These are phyloP conservation scores for Escallonia herrerae DNA, from an alignment of 129 eudicot genomes.

Conservation along the genomic window DNA sequence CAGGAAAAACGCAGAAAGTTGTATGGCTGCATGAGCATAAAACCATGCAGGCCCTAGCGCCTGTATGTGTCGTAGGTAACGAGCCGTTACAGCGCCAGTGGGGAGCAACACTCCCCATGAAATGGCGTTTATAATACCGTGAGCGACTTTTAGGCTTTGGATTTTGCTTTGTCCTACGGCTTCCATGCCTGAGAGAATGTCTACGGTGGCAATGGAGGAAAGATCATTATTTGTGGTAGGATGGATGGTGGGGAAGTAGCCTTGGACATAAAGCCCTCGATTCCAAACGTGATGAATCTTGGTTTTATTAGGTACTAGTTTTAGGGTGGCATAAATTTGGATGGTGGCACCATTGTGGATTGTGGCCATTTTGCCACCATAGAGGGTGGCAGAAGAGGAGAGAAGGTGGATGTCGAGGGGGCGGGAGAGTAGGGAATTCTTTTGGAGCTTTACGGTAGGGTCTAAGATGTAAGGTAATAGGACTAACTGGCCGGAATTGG, in stretches of 20 bases:
- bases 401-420: conserved; percentile 78
- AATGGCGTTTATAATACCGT: conserved; percentile 58
- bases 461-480: conserved; percentile 74
- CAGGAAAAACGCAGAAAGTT: conserved; percentile 45
- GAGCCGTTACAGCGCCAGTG: conserved; percentile 56
- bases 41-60: conserved; percentile 79
- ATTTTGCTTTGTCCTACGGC: conserved; percentile 29
- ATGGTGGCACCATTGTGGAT: conserved; percentile 68
- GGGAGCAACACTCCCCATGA: conserved; percentile 91
- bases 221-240: conserved; percentile 71
- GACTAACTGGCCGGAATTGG: conserved; percentile 85
- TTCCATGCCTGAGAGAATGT: conserved; percentile 55
- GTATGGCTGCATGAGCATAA: conserved; percentile 80
- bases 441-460: conserved; percentile 68
- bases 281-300: conserved; percentile 78
- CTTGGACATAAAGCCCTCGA: conserved; percentile 87
- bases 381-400: conserved; percentile 66
- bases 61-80: conserved; percentile 68
- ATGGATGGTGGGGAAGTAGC: conserved; percentile 91
- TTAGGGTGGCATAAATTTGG: conserved; percentile 64
- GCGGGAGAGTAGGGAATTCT: conserved; percentile 53
- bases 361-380: conserved; percentile 80
- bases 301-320: conserved; percentile 65
- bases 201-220: conserved; percentile 59
- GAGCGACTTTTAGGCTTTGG: conserved; percentile 45